Base-by-base conservation (phyloP, 2,329 filamentous ascomycete genomes). In the Trichoderma atrobrunneum region DNA sequence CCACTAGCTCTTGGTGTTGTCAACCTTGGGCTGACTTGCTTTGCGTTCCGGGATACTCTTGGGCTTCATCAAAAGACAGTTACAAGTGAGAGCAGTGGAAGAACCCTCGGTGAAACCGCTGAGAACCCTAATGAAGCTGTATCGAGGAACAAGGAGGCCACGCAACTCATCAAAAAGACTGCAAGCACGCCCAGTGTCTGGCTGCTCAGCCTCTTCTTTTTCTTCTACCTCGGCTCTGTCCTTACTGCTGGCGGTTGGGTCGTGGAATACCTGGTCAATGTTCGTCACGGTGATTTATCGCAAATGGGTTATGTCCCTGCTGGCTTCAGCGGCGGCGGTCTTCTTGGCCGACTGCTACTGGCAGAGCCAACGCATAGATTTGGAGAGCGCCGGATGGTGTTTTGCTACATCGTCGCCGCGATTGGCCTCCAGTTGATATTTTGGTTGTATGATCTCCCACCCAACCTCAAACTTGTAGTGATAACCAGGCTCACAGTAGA, bases 231-330 rank as follows among this genome's bases (percentile, higher is more conserved):
- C 0, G 89, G 90, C 0, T 85, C 84, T 0, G 78, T 77, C 1
- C 84, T 89, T 2, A 91, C 89, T 0, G 86, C 88, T 0, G 78
- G 81, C 72, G 89, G 90, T 1, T 92, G 89, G 90, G 86, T 91
- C 0, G 89, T 91, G 2, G 88, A 91, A 74, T 92, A 89, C 70
- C 83, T 92, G 3, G 86, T 91, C 7, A 84, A 85, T 3, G 87
- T 88, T n/a, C 86, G 89, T 0, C 81, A 86, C 3, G 89, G 89
- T 0, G 81, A 87, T 2, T 80, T 91, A 0, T 82, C 86, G 0
- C 81, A 86, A 21, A 87, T 90, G 78, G 89, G 89, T 0, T 92
- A 91, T 66, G 86, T 92, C 0, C 87, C 89, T 0, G 86, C 89
- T 0, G 89, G 88, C 3, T 88, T 87, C 75, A 89, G 85, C 61